A percentile compares a stretch with the other conserved stretches of the same genome.
Evolutionary conservation across 148 eudicot species (phyloP).

Genomic region (Drosera capensis): DNA sequence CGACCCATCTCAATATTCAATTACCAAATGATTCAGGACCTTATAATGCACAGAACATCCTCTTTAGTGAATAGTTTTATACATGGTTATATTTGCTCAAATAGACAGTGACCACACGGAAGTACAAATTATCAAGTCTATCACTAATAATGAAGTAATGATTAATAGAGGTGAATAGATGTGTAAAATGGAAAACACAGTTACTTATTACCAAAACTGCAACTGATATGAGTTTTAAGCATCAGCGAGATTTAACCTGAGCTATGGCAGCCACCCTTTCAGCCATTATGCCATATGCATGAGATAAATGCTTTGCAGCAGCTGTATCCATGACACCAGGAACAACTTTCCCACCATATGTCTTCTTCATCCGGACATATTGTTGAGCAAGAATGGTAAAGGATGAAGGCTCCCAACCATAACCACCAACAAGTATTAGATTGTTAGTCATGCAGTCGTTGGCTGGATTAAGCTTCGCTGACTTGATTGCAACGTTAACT

Average conservation of each 20-base stretch:
- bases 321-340: conserved; percentile 94
- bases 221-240: not conserved
- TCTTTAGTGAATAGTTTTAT: no score
- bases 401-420: conserved; percentile 82
- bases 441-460: conserved; percentile 53
- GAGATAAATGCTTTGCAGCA: conserved; percentile 85
- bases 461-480: conserved; percentile 57
- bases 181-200: no score
- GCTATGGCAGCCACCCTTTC: conserved; percentile 86
- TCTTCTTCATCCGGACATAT: conserved; percentile 66
- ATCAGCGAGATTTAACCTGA: conserved; percentile 28
- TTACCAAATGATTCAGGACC: no score
- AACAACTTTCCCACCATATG: conserved; percentile 55
- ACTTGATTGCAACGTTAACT: conserved; percentile 70
- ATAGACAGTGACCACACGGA: no score
- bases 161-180: no score
- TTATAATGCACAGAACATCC: no score
- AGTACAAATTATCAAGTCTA: no score
- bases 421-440: conserved; percentile 58
- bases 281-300: conserved; percentile 72
- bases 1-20: no score
- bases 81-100: no score
- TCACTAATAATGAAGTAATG: no score
- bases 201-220: no score
- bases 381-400: conserved; percentile 85